Base-by-base conservation (phyloP, 352 stramenopile species). In the Halophytophthora polymorphica region DNA sequence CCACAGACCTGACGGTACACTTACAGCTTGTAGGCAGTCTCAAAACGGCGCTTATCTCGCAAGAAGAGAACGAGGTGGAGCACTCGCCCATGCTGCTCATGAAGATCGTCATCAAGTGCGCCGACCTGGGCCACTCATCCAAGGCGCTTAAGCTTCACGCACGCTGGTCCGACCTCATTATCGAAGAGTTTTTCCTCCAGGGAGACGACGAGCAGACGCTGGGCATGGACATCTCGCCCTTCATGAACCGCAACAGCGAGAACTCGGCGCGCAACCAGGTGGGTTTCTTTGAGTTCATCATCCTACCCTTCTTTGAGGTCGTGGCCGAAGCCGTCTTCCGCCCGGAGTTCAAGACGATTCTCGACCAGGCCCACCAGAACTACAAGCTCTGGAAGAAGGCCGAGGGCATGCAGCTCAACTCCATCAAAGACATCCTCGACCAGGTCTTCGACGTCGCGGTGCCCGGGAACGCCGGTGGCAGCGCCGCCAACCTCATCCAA, bases 111-210 rank as follows among this genome's bases (percentile, higher is more conserved):
- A 89, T 96, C 58, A 94, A 96, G 56, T 87, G 86, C 45, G 86
- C 93, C 7, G 94, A 98, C 61, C 69, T 98, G 22, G 95, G 86
- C 13, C 95, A 98, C 66, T 95, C 86, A 21, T 85, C 86, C 52
- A 96, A 96, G 72, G 65, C 77, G 10, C 77, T 76, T 17, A 73
- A 77, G 37, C 56, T 98, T 5, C 79, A 91, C 47, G 81, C 86
- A 23, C 75, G 86, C 42, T 98, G 93, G 92, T 88, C 88, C 1
- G 83, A 96, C 48, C 56, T 94, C 21, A 95, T 97, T 42, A 89
- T 97, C 38, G 82, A 97, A 61, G 95, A 98, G 63, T 98, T 98
- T 54, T 98, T 97, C 57, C 64, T 85, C 40, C 95, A 98, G 61
- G 95, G 93, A 19, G 93, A 98, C 56, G 81, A 96, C 41, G 95